A percentile compares a stretch with the other conserved stretches of the same genome.
These are phyloP conservation scores for Mucor piriformis DNA, from an alignment of 371 early-diverging fungal species.

Conservation along the genomic window DNA sequence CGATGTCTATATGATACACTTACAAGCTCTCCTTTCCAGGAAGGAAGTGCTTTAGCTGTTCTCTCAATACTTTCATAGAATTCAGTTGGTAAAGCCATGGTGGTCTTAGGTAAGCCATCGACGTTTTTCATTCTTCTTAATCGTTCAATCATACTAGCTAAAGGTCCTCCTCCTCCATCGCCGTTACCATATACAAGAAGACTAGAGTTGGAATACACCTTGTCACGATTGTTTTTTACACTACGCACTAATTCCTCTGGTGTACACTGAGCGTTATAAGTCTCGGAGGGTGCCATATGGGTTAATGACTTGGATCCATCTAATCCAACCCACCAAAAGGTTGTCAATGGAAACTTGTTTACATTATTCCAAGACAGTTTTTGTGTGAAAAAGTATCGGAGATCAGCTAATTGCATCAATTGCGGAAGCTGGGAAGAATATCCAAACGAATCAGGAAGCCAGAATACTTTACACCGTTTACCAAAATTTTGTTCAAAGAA, in stretches of 20 bases:
- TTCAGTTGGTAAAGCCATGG: constrained; percentile 69
- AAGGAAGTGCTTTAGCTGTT: constrained; percentile 66
- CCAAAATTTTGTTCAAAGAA: constrained; percentile 86
- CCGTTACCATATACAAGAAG: constrained; percentile 92
- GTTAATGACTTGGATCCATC: constrained; percentile 40
- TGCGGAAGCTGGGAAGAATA: constrained; percentile 70
- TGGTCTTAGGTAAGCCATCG: constrained; percentile 75
- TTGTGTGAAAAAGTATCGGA: constrained; percentile 94
- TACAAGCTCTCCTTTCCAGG: constrained; percentile 93
- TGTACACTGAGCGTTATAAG: constrained; percentile 42
- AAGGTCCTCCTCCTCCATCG: constrained; percentile 97
- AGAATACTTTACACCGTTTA: constrained; percentile 76
- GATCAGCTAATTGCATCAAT: constrained; percentile 73
- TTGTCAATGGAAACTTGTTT: constrained; percentile 94
- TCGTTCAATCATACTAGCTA: constrained; percentile 82
- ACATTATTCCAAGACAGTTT: constrained; percentile 96
- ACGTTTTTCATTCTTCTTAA: constrained; percentile 71
- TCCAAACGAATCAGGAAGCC: constrained; percentile 93
- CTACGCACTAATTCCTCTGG: constrained; percentile 49
- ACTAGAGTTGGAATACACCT: constrained; percentile 79
- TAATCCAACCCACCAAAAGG: constrained; percentile 74
- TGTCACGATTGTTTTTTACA: constrained; percentile 82
- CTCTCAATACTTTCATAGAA: constrained; percentile 82
- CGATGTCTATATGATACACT: not conserved
- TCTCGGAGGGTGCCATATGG: constrained; percentile 45